Percentiles rank a stretch among this genome's conserved stretches.
phyloP scores from a whole-genome alignment of 164 flowering plant species.

The Stephania japonica region DNA sequence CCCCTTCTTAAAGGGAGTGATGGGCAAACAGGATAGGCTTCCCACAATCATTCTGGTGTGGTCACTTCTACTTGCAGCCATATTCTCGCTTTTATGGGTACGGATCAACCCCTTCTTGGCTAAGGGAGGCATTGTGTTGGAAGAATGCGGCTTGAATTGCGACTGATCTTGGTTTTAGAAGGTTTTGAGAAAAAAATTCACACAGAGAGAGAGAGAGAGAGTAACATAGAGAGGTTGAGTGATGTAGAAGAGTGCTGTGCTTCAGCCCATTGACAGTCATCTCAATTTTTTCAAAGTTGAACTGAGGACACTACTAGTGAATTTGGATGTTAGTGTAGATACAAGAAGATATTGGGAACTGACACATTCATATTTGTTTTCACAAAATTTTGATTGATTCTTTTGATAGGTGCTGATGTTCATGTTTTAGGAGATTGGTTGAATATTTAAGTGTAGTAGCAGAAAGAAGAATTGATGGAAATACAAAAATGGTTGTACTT shows the following conservation, averaged over 20 bases:
- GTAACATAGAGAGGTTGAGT: conserved; percentile 8
- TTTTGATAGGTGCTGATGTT: conserved; percentile 10
- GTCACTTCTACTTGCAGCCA: conserved; percentile 66
- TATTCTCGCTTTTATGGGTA: conserved; percentile 68
- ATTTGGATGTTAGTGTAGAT: conserved; percentile 14
- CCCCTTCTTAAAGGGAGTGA: conserved; percentile 74
- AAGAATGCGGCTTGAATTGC: conserved; percentile 66
- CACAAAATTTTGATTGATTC: conserved; percentile 24
- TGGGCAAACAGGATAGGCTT: conserved; percentile 57
- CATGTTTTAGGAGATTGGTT: not conserved
- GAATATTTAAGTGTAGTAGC: not conserved
- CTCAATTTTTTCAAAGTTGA: not conserved
- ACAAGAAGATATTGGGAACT: conserved; percentile 18
- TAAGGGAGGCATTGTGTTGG: conserved; percentile 44
- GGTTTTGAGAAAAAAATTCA: not conserved
- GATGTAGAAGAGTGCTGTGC: conserved; percentile 9
- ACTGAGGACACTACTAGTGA: not conserved
- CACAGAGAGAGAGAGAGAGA: not conserved
- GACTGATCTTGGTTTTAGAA: conserved; percentile 21
- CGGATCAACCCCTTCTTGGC: conserved; percentile 54
- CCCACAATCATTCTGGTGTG: conserved; percentile 70
- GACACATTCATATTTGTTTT: conserved; percentile 15
- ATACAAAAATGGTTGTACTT: not conserved
- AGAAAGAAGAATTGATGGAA: not conserved
- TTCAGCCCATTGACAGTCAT: conserved; percentile 8